Percentiles rank a stretch among this genome's conserved stretches.
phyloP scores from a whole-genome alignment of 2,329 filamentous ascomycete species.

The Periglandula ipomoeae region DNA sequence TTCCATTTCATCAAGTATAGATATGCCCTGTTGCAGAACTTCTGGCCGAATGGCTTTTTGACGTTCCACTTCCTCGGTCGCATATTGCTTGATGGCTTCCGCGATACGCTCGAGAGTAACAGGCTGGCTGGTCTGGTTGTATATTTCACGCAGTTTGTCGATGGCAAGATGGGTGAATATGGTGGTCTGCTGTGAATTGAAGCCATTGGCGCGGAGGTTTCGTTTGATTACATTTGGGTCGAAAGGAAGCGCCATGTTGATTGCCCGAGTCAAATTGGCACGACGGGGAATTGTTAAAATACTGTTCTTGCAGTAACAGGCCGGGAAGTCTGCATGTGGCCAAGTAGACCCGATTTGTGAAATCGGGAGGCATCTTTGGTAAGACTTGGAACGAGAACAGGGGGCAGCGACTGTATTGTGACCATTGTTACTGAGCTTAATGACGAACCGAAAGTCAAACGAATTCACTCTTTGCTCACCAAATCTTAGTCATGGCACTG shows the following conservation, averaged over 20 bases:
- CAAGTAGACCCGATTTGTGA: no score
- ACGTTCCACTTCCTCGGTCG: slow-evolving; percentile 11
- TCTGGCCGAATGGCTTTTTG: slow-evolving; percentile 4
- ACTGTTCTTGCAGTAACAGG: no score
- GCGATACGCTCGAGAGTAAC: slow-evolving; percentile 12
- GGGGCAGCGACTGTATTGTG: no score
- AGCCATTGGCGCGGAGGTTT: slow-evolving; percentile 13
- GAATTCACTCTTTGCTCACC: no score
- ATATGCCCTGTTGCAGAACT: slow-evolving; percentile 5
- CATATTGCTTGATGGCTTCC: slow-evolving; percentile 14
- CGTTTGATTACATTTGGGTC: slow-evolving; percentile 11
- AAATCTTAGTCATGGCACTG: neutral
- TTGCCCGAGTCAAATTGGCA: neutral
- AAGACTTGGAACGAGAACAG: no score
- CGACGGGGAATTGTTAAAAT: neutral
- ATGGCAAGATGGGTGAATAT: slow-evolving; percentile 15
- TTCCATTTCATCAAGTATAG: slow-evolving; percentile 10
- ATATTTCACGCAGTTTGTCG: slow-evolving; percentile 12
- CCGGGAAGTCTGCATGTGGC: no score
- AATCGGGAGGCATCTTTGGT: no score
- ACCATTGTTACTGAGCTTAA: no score
- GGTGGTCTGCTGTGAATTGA: slow-evolving; percentile 13
- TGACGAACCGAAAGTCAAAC: no score
- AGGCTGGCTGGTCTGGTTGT: slow-evolving; percentile 6
- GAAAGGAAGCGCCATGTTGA: slow-evolving; percentile 11